Conservation (phyloP, 805 yeast genomes). For the Cyberlindnera xylosilytica region DNA sequence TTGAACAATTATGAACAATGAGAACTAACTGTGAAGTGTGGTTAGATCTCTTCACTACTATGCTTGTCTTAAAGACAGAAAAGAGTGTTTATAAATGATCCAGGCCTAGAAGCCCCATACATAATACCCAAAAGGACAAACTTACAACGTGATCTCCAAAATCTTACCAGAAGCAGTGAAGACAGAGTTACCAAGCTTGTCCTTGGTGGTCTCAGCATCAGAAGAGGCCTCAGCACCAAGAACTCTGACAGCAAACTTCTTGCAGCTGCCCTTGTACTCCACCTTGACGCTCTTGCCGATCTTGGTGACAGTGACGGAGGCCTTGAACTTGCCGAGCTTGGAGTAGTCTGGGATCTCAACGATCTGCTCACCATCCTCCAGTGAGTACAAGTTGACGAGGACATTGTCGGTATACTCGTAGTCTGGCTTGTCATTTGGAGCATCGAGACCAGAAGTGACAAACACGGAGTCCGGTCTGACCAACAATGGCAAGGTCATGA, state of each 20-base stretch:
- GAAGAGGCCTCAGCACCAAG: conserved; percentile 10
- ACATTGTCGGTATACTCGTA: conserved; percentile 22
- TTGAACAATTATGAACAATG: too few species aligned
- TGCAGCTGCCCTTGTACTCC: conserved; percentile 6
- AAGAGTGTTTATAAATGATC: too few species aligned
- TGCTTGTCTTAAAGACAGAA: too few species aligned
- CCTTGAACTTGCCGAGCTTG: conserved; percentile 13
- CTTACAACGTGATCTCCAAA: neutral
- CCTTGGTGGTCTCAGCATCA: conserved; percentile 3
- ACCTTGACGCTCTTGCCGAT: conserved; percentile 5
- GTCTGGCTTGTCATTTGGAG: conserved; percentile 19
- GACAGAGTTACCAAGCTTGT: conserved; percentile 16
- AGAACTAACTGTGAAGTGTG: too few species aligned
- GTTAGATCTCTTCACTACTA: too few species aligned
- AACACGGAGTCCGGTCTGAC: conserved; percentile 20
- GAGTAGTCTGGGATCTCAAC: conserved; percentile 19
- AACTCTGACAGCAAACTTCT: conserved; percentile 18
- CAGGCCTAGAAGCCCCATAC: too few species aligned
- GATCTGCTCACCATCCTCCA: conserved; percentile 18
- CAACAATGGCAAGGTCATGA: conserved; percentile 19
- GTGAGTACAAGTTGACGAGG: conserved; percentile 17
- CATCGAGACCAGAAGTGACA: conserved; percentile 17
- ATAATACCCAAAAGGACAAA: neutral
- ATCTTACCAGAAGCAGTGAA: conserved; percentile 7
- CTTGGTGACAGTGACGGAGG: conserved; percentile 14